A percentile compares a stretch with the other conserved stretches of the same genome.
Conservation (phyloP, 148 eudicot species). For the Cornus florida region DNA sequence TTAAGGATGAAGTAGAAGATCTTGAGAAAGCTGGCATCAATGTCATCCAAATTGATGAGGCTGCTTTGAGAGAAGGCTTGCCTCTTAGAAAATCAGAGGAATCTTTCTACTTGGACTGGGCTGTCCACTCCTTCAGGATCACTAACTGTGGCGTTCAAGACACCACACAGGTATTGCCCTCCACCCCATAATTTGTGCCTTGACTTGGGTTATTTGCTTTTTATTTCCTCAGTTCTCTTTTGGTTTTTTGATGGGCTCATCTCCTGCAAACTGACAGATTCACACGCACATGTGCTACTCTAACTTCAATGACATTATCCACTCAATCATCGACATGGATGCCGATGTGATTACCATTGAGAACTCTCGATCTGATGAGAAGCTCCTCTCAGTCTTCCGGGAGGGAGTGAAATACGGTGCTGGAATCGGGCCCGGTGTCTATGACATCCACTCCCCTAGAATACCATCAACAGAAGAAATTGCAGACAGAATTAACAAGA, state of each 20-base stretch:
- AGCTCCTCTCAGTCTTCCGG: constrained; percentile 94
- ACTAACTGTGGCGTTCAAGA: constrained; percentile 84
- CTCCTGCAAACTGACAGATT: constrained; percentile 43
- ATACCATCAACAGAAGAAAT: constrained; percentile 90
- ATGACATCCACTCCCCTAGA: constrained; percentile 96
- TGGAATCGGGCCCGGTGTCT: constrained; percentile 95
- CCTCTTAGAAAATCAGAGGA: constrained; percentile 94
- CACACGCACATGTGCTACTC: constrained; percentile 99
- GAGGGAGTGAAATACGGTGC: constrained; percentile 98
- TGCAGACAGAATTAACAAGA: constrained; percentile 85
- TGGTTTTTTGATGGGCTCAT: neutral
- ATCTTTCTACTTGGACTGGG: constrained; percentile 94
- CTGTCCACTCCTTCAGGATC: constrained; percentile 97
- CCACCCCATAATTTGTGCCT: neutral
- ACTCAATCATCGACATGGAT: constrained; percentile 98
- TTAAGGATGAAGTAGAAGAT: constrained; percentile 96
- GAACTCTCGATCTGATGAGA: constrained; percentile 97
- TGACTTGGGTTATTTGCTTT: neutral
- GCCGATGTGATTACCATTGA: constrained; percentile 97
- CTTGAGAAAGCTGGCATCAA: constrained; percentile 91
- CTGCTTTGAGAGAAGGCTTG: constrained; percentile 93
- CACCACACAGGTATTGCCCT: constrained; percentile 66
- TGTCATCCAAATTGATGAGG: constrained; percentile 96
- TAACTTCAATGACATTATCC: constrained; percentile 94
- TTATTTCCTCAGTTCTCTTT: no score